Evolutionary conservation across 208 protist genomes (phyloP).

Genomic region (Acanthamoeba triangularis): DNA sequence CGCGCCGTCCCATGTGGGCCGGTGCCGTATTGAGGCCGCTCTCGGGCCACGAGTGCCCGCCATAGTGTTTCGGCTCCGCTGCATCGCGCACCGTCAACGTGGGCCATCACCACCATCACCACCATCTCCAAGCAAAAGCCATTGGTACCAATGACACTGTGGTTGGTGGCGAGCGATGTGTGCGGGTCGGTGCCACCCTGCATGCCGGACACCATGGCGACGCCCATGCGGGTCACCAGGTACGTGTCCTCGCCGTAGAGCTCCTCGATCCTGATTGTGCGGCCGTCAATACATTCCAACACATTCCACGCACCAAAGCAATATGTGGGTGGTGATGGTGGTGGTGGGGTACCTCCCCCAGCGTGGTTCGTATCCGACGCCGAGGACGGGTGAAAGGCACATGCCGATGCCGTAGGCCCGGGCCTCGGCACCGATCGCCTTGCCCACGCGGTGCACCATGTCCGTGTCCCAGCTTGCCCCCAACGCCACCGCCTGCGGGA

Average conservation of each 20-base stretch:
- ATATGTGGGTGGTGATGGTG: constrained; percentile 10
- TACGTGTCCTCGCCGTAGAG: constrained; percentile 23
- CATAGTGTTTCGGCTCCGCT: constrained; percentile 5
- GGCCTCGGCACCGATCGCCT: not conserved
- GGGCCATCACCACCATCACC: no score
- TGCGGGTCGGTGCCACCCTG: constrained; percentile 24
- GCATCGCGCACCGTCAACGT: no score
- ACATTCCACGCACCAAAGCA: not conserved
- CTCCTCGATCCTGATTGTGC: not conserved
- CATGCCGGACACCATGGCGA: not conserved
- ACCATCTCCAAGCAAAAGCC: no score
- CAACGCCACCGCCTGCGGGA: not conserved
- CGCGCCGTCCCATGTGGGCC: not conserved
- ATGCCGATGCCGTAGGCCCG: not conserved
- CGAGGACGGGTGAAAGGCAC: not conserved
- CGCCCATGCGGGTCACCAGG: not conserved
- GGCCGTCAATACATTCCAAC: not conserved
- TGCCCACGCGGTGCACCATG: not conserved
- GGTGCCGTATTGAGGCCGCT: constrained; percentile 11
- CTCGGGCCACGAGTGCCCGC: not conserved
- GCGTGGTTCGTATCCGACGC: not conserved
- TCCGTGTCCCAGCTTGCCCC: not conserved
- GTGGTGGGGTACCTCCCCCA: not conserved
- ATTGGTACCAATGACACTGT: not conserved
- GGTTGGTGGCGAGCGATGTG: not conserved